Evolutionary conservation across 495 filamentous ascomycete species (phyloP).

Genomic region (Aspergillus homomorphus): DNA sequence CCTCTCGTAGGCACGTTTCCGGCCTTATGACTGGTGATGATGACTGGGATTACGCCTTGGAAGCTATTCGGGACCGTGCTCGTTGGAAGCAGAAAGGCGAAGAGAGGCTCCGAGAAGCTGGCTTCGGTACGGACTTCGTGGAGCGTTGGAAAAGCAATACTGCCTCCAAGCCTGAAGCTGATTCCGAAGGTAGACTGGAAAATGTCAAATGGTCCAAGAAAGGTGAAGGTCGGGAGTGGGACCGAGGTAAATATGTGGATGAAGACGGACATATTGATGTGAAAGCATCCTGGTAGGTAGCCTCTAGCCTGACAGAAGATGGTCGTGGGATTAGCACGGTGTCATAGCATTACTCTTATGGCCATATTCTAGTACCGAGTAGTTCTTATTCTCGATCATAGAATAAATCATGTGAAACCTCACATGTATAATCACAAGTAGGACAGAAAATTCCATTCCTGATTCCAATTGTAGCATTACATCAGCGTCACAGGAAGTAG

Average conservation of each 20-base stretch:
- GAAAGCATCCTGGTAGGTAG: constrained; percentile 46
- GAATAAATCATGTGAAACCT: too few relatives aligned
- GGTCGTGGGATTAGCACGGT: background rate
- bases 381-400: too few relatives aligned
- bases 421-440: too few relatives aligned
- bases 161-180: constrained; percentile 30
- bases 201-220: constrained; percentile 76
- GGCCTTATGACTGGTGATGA: constrained; percentile 50
- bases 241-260: constrained; percentile 76
- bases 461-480: too few relatives aligned
- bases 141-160: constrained; percentile 72
- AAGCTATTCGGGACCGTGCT: constrained; percentile 75
- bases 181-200: constrained; percentile 54
- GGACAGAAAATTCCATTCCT: too few relatives aligned
- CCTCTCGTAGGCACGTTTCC: constrained; percentile 36
- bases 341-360: background rate
- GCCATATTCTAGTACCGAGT: background rate
- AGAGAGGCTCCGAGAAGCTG: constrained; percentile 71
- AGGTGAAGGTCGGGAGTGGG: constrained; percentile 87
- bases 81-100: constrained; percentile 78
- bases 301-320: background rate
- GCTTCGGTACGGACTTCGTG: constrained; percentile 75
- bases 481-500: too few relatives aligned
- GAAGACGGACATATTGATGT: constrained; percentile 57
- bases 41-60: constrained; percentile 82